Evolutionary conservation across 768 basidiomycete species (phyloP).

Genomic region (Boletus sp.): DNA sequence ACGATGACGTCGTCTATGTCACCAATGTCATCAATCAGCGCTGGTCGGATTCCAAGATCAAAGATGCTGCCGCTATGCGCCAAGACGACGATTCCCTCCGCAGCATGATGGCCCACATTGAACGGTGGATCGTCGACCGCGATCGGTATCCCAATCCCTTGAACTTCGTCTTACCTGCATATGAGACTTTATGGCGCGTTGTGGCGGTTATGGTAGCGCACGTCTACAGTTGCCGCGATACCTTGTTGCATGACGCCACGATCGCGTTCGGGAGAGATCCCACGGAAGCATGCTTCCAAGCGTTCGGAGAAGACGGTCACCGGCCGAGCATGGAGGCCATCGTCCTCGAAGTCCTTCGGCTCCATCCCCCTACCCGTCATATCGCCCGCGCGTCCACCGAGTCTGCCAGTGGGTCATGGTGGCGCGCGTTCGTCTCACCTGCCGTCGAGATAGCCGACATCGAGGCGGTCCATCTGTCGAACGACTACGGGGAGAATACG

Average conservation of each 20-base stretch:
- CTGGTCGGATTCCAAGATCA: slow-evolving; percentile 25
- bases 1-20: slow-evolving; percentile 39
- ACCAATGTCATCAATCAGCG: slow-evolving; percentile 39
- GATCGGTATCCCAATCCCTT: slow-evolving; percentile 38
- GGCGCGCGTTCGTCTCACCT: slow-evolving; percentile 8
- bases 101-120: slow-evolving; percentile 27
- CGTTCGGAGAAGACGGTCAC: slow-evolving; percentile 11
- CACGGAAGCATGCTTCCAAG: slow-evolving; percentile 19
- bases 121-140: slow-evolving; percentile 36
- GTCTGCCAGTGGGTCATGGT: slow-evolving; percentile 1
- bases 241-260: slow-evolving; percentile 27
- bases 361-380: slow-evolving; percentile 28
- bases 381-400: slow-evolving; percentile 18
- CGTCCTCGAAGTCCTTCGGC: slow-evolving; percentile 27
- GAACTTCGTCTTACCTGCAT: slow-evolving; percentile 57
- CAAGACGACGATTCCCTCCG: slow-evolving; percentile 33
- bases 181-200: slow-evolving; percentile 65
- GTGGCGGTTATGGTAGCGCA: slow-evolving; percentile 46
- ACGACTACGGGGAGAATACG: slow-evolving; percentile 33
- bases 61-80: slow-evolving; percentile 7
- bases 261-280: slow-evolving; percentile 20
- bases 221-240: slow-evolving; percentile 23
- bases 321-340: slow-evolving; percentile 24
- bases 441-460: slow-evolving; percentile 25
- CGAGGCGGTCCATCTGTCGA: slow-evolving; percentile 17